These are phyloP conservation scores for Neurospora sp. DNA, from an alignment of 495 filamentous ascomycete species.

Conservation along the genomic window DNA sequence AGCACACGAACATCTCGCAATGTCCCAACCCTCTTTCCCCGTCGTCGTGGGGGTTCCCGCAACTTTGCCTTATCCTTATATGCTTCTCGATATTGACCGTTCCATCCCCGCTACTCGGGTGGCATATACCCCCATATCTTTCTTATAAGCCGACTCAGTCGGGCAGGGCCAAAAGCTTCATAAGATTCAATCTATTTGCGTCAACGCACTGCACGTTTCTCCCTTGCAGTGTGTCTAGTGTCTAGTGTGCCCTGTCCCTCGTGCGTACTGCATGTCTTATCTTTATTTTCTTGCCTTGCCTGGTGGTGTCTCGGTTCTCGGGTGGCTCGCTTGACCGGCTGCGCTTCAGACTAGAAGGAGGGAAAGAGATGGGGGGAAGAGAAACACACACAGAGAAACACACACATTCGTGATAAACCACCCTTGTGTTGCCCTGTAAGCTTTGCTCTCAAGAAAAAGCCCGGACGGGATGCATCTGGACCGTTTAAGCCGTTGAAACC, in stretches of 20 bases:
- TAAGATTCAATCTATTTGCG: neutral
- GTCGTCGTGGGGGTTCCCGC: neutral
- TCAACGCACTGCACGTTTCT: neutral
- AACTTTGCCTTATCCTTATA: neutral
- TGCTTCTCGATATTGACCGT: neutral
- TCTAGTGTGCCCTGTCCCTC: neutral
- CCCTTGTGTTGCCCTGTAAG: neutral
- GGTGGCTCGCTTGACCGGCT: neutral
- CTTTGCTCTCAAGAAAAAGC: neutral
- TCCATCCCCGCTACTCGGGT: neutral
- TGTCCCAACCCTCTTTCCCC: neutral
- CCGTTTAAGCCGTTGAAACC: neutral
- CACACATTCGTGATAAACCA: neutral
- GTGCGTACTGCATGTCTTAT: slow-evolving; percentile 1
- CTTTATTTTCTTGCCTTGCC: neutral
- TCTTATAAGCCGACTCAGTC: neutral
- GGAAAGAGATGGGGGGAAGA: neutral
- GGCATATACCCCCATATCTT: neutral
- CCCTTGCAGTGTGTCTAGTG: neutral
- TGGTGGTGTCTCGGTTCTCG: neutral
- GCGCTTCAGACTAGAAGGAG: neutral
- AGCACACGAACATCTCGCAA: neutral
- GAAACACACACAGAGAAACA: neutral
- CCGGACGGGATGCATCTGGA: neutral
- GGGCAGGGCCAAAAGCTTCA: neutral